These are phyloP conservation scores for Colletotrichum truncatum DNA, from an alignment of 2,329 filamentous ascomycete genomes.

Conservation along the genomic window DNA sequence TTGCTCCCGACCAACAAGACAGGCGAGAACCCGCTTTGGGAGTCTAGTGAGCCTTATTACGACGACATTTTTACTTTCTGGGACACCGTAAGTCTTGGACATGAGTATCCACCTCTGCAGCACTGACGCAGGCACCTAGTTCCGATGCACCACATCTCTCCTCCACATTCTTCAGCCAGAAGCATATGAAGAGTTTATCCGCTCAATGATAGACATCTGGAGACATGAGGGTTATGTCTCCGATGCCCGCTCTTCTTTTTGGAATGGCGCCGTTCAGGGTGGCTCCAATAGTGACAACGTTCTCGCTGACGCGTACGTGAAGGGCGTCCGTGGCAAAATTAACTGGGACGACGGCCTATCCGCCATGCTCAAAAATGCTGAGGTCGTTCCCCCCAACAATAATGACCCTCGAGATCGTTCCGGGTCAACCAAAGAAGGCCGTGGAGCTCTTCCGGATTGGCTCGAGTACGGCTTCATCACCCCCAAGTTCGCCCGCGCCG, in stretches of 20 bases:
- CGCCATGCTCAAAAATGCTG: conserved; percentile 74
- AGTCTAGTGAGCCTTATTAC: conserved; percentile 73
- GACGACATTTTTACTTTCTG: conserved; percentile 78
- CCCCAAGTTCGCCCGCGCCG: conserved; percentile 66
- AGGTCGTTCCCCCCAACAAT: conserved; percentile 68
- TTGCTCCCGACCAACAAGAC: conserved; percentile 76
- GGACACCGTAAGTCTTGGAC: conserved; percentile 49
- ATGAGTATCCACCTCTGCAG: no score
- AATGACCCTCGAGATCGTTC: conserved; percentile 64
- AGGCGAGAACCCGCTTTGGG: conserved; percentile 75
- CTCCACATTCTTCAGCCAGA: conserved; percentile 72
- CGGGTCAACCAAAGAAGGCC: conserved; percentile 72
- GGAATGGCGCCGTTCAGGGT: conserved; percentile 74
- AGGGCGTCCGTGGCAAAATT: conserved; percentile 69
- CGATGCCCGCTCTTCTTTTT: conserved; percentile 73
- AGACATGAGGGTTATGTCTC: conserved; percentile 71
- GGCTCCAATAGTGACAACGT: conserved; percentile 78
- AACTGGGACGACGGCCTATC: conserved; percentile 71
- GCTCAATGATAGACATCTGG: conserved; percentile 76
- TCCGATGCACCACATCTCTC: conserved; percentile 72
- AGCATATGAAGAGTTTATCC: conserved; percentile 71
- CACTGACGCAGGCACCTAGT: conserved; percentile 40
- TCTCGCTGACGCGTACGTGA: conserved; percentile 76
- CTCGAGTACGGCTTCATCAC: conserved; percentile 72
- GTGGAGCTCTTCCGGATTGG: conserved; percentile 77